phyloP scores from a whole-genome alignment of 1,284 basidiomycete genomes.

The Melampsora larici-populina region DNA sequence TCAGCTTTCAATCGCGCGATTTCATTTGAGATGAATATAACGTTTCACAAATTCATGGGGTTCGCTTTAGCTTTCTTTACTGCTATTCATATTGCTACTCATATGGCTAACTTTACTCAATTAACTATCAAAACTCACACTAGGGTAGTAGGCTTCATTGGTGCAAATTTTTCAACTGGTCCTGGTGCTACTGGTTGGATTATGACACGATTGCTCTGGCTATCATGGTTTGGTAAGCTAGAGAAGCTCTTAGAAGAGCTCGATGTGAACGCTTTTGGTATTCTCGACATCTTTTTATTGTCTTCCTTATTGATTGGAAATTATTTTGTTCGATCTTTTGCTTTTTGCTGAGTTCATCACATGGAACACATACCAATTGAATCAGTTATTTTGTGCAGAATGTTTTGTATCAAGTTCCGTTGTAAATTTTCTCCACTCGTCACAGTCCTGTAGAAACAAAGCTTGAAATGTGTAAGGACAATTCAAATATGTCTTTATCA shows the following conservation, averaged over 20 bases:
- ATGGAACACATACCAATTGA: no score
- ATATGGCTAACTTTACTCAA: constrained; percentile 70
- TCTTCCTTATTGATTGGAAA: constrained; percentile 87
- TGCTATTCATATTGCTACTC: constrained; percentile 67
- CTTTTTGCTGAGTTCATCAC: no score
- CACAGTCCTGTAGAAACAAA: no score
- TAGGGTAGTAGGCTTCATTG: constrained; percentile 66
- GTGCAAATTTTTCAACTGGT: constrained; percentile 68
- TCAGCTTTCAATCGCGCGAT: constrained; percentile 77
- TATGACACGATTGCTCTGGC: constrained; percentile 68
- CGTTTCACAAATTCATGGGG: constrained; percentile 71
- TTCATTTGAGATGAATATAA: constrained; percentile 57
- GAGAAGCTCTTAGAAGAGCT: constrained; percentile 69
- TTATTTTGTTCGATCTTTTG: constrained; percentile 59
- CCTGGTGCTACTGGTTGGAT: constrained; percentile 87
- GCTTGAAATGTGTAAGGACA: no score
- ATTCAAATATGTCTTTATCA: no score
- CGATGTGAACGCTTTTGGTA: constrained; percentile 86
- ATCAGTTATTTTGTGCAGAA: no score
- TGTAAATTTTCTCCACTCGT: no score
- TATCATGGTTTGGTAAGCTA: constrained; percentile 77
- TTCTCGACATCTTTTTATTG: constrained; percentile 64
- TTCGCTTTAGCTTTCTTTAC: constrained; percentile 78
- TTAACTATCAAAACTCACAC: constrained; percentile 56
- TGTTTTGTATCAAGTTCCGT: no score